Evolutionary conservation across 129 eudicot genomes (phyloP).

Genomic region (Oenanthe sinensis): DNA sequence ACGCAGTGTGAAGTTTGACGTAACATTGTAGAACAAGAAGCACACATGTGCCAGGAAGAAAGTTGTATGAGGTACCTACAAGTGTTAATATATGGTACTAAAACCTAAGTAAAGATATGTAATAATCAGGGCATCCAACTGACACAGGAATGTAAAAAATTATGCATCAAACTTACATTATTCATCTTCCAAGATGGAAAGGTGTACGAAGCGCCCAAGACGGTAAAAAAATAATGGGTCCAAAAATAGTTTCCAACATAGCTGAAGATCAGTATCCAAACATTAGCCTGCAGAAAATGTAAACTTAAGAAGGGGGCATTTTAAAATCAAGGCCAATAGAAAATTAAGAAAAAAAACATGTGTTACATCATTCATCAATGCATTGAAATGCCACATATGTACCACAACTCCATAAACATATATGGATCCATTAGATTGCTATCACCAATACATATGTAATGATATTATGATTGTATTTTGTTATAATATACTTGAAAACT

Average conservation of each 20-base stretch:
- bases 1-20: conserved; percentile 83
- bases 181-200: conserved; percentile 99
- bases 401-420: no score
- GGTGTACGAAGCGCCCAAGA: conserved; percentile 91
- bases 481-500: neutral
- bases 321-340: no score
- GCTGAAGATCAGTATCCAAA: conserved; percentile 80
- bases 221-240: conserved; percentile 96
- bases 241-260: conserved; percentile 96
- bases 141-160: neutral
- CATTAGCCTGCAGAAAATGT: conserved; percentile 57
- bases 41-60: conserved; percentile 78
- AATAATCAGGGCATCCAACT: conserved; percentile 5
- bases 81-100: neutral
- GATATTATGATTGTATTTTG: neutral
- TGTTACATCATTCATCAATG: neutral
- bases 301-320: no score
- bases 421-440: no score
- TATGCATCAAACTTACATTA: conserved; percentile 39
- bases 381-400: neutral
- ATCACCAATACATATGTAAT: no score
- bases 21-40: conserved; percentile 82
- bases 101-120: neutral
- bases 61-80: conserved; percentile 93
- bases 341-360: neutral